Evolutionary conservation across 352 stramenopile genomes (phyloP), one percentile per base, ranked within the genome.

Genomic region (Globisporangium camurandrum): DNA sequence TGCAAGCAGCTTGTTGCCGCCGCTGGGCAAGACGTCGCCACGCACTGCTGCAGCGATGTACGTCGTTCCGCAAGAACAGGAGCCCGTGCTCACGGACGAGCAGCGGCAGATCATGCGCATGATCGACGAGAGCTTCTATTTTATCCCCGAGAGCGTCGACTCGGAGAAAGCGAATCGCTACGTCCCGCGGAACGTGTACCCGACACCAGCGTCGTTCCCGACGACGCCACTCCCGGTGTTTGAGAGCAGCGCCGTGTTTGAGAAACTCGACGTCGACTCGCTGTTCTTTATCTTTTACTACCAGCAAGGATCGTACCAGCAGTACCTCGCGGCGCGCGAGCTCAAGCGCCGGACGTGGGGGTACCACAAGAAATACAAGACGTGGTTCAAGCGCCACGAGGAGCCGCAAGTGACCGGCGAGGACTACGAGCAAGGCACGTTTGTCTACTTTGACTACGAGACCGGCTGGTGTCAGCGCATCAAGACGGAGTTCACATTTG

Each of bases 241-340:
- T 61, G 95, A 98, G 43, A 97, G 93, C 57, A 73, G 95, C 12
- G 66, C 69, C 26, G 84, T 98, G 46, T 99, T 99, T 61, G 95
- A 99, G 71, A 98, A 98, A 67, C 64, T 99, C 41, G 93, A 97
- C 50, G 93, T 96, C 22, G 96, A 99, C 78, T 96, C 91, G 44
- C 80, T 99, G 9, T 99, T 99, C 71, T 98, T 99, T 67, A 98
- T 99, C 66, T 99, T 99, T 71, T 99, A 99, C 80, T 98, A 99
- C 71, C 87, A 98, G 59, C 96, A 98, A 72, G 95, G 95, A 46
- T 99, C 95, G 14, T 98, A 98, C 70, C 94, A 98, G 72, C 97
- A 99, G 77, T 99, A 98, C 60, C 72, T 99, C 47, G 97, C 96
- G 20, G 97, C 97, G 23, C 79, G 91, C 5, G 94, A 99, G 67